Conservation (phyloP, 2,329 filamentous ascomycete genomes). For the Lecanicillium sp. region DNA sequence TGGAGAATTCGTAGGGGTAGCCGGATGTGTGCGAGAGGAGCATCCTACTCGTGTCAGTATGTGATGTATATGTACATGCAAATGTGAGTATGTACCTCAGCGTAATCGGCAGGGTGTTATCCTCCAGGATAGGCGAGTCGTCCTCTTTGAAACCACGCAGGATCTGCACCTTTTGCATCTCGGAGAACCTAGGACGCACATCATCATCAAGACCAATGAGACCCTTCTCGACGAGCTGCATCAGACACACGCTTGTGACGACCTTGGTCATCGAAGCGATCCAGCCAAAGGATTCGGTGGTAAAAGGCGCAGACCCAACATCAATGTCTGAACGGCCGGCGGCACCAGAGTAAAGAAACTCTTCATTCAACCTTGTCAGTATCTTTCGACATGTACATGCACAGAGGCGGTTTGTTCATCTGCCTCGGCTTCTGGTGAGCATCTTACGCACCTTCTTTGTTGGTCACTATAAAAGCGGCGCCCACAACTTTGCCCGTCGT, state of each 20-base stretch:
- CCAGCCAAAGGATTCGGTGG: conserved; percentile 28
- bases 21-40: conserved; percentile 47
- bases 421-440: background rate
- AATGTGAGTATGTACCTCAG: conserved; percentile 25
- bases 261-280: conserved; percentile 40
- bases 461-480: conserved; percentile 30
- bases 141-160: conserved; percentile 31
- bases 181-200: conserved; percentile 27
- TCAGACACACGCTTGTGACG: conserved; percentile 29
- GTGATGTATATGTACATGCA: background rate
- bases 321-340: conserved; percentile 31
- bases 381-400: background rate
- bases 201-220: conserved; percentile 32
- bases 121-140: conserved; percentile 31
- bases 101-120: conserved; percentile 32
- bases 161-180: conserved; percentile 29
- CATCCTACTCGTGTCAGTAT: conserved; percentile 23
- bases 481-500: conserved; percentile 30
- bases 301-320: conserved; percentile 25
- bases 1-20: conserved; percentile 36
- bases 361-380: conserved; percentile 17
- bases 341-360: conserved; percentile 29
- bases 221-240: conserved; percentile 35
- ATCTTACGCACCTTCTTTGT: conserved; percentile 24
- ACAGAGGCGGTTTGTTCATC: too few species aligned